phyloP scores from a whole-genome alignment of 768 basidiomycete species.

The Kwoniella sp. region DNA sequence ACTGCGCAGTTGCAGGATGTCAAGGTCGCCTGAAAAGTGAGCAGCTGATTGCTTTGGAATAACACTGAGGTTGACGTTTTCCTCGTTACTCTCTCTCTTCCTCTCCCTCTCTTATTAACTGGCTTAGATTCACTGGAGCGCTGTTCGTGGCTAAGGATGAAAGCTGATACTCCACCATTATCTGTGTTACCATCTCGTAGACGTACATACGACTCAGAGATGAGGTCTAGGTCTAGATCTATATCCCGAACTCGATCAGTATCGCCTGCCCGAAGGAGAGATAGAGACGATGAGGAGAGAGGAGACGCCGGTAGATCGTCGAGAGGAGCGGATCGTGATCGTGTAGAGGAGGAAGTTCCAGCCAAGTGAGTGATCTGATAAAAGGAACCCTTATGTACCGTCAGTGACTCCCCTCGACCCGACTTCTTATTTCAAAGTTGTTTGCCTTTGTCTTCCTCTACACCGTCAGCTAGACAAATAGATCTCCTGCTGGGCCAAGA shows the following conservation, averaged over 20 bases:
- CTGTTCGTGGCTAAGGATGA: too few relatives aligned
- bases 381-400: not conserved
- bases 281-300: not conserved
- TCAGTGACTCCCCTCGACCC: not conserved
- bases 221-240: conserved; percentile 16
- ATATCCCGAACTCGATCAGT: conserved; percentile 8
- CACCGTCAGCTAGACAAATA: too few relatives aligned
- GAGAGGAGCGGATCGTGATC: not conserved
- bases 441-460: not conserved
- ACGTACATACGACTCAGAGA: conserved; percentile 9
- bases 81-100: too few relatives aligned
- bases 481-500: too few relatives aligned
- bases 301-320: too few relatives aligned
- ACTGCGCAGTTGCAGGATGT: too few relatives aligned
- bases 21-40: conserved; percentile 24
- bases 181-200: not conserved
- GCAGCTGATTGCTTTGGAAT: not conserved
- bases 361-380: conserved; percentile 32
- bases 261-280: too few relatives aligned
- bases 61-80: too few relatives aligned
- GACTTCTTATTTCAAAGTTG: not conserved
- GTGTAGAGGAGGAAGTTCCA: conserved; percentile 36
- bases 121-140: too few relatives aligned
- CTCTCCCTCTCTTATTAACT: not conserved
- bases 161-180: too few relatives aligned